Evolutionary conservation across 2,329 filamentous ascomycete species (phyloP).

Genomic region (Paecilomyces sp.): DNA sequence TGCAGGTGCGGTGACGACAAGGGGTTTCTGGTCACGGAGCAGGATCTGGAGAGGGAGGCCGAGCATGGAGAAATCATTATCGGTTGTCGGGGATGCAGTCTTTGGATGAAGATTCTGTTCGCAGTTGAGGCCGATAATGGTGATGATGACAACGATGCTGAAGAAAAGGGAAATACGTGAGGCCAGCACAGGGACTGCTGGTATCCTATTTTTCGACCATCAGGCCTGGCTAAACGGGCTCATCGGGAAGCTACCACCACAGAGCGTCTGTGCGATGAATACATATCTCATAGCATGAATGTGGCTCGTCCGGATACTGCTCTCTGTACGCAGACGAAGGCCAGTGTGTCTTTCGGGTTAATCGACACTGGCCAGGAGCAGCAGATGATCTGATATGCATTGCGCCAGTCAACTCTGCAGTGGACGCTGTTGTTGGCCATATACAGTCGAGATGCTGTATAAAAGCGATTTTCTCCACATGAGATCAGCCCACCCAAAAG

Average conservation of each 20-base stretch:
- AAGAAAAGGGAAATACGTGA: neutral
- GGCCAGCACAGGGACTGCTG: neutral
- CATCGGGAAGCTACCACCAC: neutral
- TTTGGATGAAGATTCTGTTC: conserved; percentile 57
- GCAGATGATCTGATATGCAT: neutral
- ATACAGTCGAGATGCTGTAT: neutral
- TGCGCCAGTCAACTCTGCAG: neutral
- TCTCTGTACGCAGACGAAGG: neutral
- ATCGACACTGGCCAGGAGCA: neutral
- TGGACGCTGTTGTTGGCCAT: neutral
- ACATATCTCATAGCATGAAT: neutral
- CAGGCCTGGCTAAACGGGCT: neutral
- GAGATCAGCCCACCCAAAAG: neutral
- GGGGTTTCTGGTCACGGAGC: conserved; percentile 50
- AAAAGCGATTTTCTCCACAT: too few species aligned
- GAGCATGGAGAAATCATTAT: conserved; percentile 51
- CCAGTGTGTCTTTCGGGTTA: neutral
- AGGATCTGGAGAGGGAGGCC: conserved; percentile 45
- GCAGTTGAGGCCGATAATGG: conserved; percentile 39
- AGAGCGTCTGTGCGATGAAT: neutral
- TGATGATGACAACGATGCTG: conserved; percentile 7
- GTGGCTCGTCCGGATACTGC: neutral
- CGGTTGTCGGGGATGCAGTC: conserved; percentile 56
- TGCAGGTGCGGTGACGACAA: conserved; percentile 54
- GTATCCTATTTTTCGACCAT: neutral